Percentiles rank a stretch among this genome's conserved stretches.
Evolutionary conservation across 75 land plant genomes (phyloP).

Genomic region (Pseudotsuga menziesii): DNA sequence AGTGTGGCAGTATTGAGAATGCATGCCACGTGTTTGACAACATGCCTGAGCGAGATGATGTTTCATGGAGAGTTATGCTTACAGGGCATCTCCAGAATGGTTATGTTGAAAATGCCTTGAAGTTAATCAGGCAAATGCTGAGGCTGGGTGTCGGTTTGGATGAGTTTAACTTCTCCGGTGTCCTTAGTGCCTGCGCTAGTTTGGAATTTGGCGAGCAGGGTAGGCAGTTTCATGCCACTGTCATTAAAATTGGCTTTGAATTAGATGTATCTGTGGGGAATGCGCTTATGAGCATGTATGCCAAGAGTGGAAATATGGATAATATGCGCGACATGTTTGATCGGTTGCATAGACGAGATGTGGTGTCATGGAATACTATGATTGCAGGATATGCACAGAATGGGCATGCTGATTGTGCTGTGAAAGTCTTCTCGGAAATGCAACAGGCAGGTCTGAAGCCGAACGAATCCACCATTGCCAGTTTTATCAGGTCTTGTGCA

Average conservation of each 20-base stretch:
- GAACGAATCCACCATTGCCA: constrained; percentile 2
- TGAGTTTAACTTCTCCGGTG: neutral
- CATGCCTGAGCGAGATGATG: constrained; percentile 6
- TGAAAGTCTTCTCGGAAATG: neutral
- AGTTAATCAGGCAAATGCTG: neutral
- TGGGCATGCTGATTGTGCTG: neutral
- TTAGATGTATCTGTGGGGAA: neutral
- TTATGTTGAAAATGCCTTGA: neutral
- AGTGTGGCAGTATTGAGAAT: neutral
- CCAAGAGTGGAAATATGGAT: neutral
- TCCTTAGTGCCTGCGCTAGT: neutral
- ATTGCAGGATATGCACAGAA: constrained; percentile 31
- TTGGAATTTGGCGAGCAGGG: neutral
- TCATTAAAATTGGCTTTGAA: neutral
- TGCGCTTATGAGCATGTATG: neutral
- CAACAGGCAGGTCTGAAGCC: neutral
- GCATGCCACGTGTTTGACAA: neutral
- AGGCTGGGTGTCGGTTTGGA: neutral
- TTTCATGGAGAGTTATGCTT: neutral
- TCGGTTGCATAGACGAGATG: neutral
- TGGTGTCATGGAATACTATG: neutral
- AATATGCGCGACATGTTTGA: neutral
- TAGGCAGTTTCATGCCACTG: neutral
- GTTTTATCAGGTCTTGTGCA: constrained; percentile 12
- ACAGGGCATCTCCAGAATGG: neutral